Conservation (phyloP, 2,329 filamentous ascomycete genomes). For the Phialophora macrospora region DNA sequence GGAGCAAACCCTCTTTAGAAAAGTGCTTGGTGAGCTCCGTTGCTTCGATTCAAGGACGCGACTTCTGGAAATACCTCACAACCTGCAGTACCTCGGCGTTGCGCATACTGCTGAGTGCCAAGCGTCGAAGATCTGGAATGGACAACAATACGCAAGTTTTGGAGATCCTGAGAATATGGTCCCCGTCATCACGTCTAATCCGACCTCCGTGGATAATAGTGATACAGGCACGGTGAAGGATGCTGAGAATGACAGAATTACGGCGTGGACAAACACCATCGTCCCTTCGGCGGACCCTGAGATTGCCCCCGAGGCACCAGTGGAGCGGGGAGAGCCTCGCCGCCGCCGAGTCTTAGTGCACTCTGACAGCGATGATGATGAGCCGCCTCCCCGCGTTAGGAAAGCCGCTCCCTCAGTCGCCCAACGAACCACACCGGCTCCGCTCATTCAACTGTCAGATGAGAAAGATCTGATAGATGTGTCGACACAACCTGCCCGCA, state of each 20-base stretch:
- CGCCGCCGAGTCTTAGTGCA: constrained; percentile 30
- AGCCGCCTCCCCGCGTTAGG: background rate
- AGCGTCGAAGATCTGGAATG: constrained; percentile 43
- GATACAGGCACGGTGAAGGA: constrained; percentile 5
- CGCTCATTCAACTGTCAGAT: background rate
- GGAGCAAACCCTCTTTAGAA: constrained; percentile 29
- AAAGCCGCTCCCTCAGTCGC: background rate
- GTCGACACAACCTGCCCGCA: background rate
- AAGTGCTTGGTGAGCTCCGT: constrained; percentile 32
- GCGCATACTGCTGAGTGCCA: constrained; percentile 34
- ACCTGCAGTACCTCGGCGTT: constrained; percentile 15
- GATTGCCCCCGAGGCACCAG: constrained; percentile 29
- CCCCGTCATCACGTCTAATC: constrained; percentile 27
- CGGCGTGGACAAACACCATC: constrained; percentile 35
- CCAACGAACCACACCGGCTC: background rate
- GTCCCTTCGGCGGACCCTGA: constrained; percentile 33
- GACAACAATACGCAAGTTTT: constrained; percentile 43
- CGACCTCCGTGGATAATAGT: constrained; percentile 11
- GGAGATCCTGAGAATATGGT: constrained; percentile 40
- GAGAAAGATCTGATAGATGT: constrained; percentile 16
- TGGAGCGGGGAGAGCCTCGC: constrained; percentile 24
- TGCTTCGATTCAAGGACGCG: background rate
- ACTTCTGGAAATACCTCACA: constrained; percentile 19
- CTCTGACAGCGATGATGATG: constrained; percentile 35
- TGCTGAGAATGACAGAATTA: constrained; percentile 26